These are phyloP conservation scores for Phlebiopsis gigantea DNA, from an alignment of 768 basidiomycete species.

Conservation along the genomic window DNA sequence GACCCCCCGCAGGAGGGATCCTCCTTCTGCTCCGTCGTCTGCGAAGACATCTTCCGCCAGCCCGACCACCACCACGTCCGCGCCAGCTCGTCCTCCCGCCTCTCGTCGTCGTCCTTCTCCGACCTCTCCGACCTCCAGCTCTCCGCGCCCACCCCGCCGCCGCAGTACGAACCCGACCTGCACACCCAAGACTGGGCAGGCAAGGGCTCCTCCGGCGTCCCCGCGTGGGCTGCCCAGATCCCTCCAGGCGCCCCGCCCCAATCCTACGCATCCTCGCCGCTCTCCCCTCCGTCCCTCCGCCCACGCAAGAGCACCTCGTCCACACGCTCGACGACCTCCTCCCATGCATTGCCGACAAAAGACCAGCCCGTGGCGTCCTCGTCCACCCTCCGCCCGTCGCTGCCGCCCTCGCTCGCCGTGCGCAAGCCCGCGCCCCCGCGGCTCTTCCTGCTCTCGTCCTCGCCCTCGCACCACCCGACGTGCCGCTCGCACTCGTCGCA, in stretches of 20 bases:
- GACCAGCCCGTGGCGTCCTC: not conserved
- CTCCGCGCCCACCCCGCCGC: not conserved
- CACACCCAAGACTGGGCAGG: slow-evolving; percentile 1
- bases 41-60: not conserved
- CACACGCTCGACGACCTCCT: not conserved
- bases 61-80: not conserved
- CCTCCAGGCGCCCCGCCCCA: slow-evolving; percentile 1
- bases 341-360: not conserved
- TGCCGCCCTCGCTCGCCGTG: not conserved
- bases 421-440: slow-evolving; percentile 8
- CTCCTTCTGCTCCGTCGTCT: not conserved
- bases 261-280: not conserved
- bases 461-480: slow-evolving; percentile 10
- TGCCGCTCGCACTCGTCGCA: too few species aligned
- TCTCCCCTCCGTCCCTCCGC: not conserved
- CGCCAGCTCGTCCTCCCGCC: not conserved
- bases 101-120: slow-evolving; percentile 5
- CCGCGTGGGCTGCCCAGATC: slow-evolving; percentile 1
- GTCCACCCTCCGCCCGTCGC: slow-evolving; percentile 4
- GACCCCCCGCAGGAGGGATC: not conserved
- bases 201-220: not conserved
- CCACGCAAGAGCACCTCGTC: not conserved
- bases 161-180: not conserved
- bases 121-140: not conserved
- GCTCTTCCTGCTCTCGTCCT: not conserved